Evolutionary conservation across 2,329 filamentous ascomycete genomes (phyloP).

Genomic region (Fusarium lyarnte): DNA sequence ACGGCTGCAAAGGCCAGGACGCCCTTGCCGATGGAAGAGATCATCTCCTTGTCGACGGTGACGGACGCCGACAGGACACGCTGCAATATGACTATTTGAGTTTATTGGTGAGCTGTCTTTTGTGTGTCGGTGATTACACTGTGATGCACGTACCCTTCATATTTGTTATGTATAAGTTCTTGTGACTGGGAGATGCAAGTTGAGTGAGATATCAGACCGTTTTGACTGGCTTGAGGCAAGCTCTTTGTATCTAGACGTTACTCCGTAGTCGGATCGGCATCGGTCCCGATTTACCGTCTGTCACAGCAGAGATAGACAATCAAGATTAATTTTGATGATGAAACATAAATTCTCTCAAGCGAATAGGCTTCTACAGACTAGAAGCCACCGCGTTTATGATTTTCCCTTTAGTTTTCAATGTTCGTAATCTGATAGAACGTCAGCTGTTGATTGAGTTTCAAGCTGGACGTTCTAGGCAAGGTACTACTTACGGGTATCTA

Average conservation of each 20-base stretch:
- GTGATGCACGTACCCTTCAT: constrained; percentile 39
- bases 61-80: constrained; percentile 95
- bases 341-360: not conserved
- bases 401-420: not conserved
- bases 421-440: not conserved
- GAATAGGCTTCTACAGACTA: not conserved
- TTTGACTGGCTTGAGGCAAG: constrained; percentile 7
- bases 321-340: not conserved
- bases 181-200: not conserved
- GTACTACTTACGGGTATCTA: not conserved
- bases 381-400: not conserved
- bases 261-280: constrained; percentile 33
- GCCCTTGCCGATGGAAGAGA: constrained; percentile 91
- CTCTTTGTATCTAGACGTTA: constrained; percentile 12
- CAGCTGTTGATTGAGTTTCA: not conserved
- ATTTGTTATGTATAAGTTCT: not conserved
- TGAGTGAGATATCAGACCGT: not conserved
- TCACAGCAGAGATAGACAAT: not conserved
- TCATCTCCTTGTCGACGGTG: constrained; percentile 87
- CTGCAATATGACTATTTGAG: constrained; percentile 80
- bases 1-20: constrained; percentile 92
- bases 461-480: not conserved
- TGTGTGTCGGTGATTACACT: not conserved
- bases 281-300: constrained; percentile 23
- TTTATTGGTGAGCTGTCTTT: constrained; percentile 7